Evolutionary conservation across 2,329 filamentous ascomycete species (phyloP).

Genomic region (Aspergillus uvarum): DNA sequence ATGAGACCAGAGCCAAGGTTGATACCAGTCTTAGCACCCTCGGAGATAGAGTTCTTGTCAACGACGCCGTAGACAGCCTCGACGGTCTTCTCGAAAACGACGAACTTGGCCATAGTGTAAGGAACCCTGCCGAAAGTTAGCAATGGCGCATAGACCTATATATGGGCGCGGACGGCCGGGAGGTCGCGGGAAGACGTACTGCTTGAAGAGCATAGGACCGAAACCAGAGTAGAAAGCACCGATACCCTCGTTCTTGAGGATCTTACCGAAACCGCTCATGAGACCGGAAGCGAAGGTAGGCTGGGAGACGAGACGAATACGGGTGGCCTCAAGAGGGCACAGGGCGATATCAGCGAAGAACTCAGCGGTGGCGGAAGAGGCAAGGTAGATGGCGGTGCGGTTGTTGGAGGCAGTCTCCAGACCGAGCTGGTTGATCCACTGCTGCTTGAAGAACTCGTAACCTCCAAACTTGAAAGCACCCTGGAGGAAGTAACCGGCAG

Average conservation of each 20-base stretch:
- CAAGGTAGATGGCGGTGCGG: constrained; percentile 79
- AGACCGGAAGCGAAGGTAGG: constrained; percentile 82
- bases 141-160: background rate
- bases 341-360: constrained; percentile 68
- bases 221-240: constrained; percentile 90
- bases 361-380: constrained; percentile 60
- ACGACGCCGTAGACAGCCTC: constrained; percentile 68
- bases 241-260: constrained; percentile 76
- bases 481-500: constrained; percentile 90
- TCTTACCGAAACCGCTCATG: constrained; percentile 77
- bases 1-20: constrained; percentile 84
- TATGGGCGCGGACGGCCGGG: too few relatives aligned
- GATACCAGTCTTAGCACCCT: constrained; percentile 70
- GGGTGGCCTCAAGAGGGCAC: constrained; percentile 88
- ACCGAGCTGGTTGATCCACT: constrained; percentile 77
- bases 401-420: constrained; percentile 75
- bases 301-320: constrained; percentile 88
- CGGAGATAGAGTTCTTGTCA: constrained; percentile 70
- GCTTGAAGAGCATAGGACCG: constrained; percentile 83
- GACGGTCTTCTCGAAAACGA: constrained; percentile 85
- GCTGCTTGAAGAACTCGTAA: constrained; percentile 96
- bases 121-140: constrained; percentile 61
- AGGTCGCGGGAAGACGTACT: constrained; percentile 51
- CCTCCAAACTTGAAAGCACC: constrained; percentile 92
- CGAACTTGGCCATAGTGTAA: constrained; percentile 95